Evolutionary conservation across 1,284 basidiomycete species (phyloP).

Genomic region (Cutaneotrichosporon curvatum): DNA sequence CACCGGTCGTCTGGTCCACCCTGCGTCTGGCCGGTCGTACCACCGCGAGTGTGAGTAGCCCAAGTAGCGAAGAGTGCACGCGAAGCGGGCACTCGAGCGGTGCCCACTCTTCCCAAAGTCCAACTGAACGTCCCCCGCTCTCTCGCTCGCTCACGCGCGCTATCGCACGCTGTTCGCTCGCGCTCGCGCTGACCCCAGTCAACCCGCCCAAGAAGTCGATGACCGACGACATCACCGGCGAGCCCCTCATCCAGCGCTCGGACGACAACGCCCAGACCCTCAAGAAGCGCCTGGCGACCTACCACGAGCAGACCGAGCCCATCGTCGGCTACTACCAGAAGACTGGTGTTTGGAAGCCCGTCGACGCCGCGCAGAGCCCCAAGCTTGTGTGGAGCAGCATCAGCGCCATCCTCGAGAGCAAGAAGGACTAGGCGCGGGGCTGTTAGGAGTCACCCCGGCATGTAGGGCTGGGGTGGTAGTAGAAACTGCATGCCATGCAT

Average conservation of each 20-base stretch:
- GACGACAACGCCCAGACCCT: conserved; percentile 92
- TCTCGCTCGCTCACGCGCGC: no score
- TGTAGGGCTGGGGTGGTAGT: neutral
- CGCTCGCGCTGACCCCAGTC: conserved; percentile 47
- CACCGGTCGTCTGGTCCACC: conserved; percentile 90
- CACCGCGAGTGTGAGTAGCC: conserved; percentile 83
- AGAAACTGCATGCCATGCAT: no score
- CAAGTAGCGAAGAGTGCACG: neutral
- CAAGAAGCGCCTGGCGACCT: conserved; percentile 75
- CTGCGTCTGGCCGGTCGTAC: conserved; percentile 80
- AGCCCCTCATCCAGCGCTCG: conserved; percentile 85
- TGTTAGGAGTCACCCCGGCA: no score
- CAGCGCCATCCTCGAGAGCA: conserved; percentile 25
- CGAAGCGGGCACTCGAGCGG: neutral
- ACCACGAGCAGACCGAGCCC: conserved; percentile 85
- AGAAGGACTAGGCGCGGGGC: conserved; percentile 1
- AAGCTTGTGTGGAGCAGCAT: conserved; percentile 84
- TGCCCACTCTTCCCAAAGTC: neutral
- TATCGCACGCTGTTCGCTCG: no score
- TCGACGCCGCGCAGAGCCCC: conserved; percentile 91
- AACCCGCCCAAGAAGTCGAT: conserved; percentile 88
- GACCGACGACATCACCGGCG: conserved; percentile 89
- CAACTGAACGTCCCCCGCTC: no score
- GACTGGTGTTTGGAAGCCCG: conserved; percentile 76
- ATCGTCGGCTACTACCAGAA: conserved; percentile 96